Evolutionary conservation across 2,329 filamentous ascomycete species (phyloP).

Genomic region (Alternaria triticina): DNA sequence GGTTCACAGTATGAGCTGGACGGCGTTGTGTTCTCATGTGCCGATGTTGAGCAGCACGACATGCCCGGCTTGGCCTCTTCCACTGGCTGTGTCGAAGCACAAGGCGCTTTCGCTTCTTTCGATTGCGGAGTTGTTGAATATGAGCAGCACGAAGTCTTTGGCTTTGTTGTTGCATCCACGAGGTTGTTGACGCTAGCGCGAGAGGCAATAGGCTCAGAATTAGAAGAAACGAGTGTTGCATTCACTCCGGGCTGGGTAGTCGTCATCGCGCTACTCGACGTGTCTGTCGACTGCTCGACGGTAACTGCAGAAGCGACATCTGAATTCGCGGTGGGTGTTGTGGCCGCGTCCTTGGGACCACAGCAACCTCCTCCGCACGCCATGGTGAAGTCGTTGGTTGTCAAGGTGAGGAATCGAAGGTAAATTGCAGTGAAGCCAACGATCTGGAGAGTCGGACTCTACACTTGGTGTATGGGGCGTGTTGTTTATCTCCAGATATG

Average conservation of each 20-base stretch:
- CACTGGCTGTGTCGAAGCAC: neutral
- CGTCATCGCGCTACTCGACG: neutral
- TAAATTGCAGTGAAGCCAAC: neutral
- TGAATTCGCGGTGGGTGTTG: neutral
- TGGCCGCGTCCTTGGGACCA: neutral
- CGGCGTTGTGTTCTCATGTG: neutral
- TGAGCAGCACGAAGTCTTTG: neutral
- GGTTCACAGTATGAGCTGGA: neutral
- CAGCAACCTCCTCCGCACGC: conserved; percentile 24
- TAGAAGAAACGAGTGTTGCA: neutral
- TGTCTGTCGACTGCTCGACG: neutral
- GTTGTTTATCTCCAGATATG: neutral
- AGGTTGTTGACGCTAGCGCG: neutral
- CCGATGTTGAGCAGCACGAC: neutral
- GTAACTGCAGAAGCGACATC: neutral
- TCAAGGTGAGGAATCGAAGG: neutral
- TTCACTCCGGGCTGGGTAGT: neutral
- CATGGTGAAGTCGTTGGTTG: conserved; percentile 12
- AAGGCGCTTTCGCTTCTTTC: neutral
- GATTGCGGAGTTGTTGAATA: neutral
- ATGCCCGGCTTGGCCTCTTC: neutral
- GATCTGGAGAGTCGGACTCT: neutral
- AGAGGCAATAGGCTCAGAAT: neutral
- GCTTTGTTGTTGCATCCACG: neutral
- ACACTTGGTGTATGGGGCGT: neutral